Conservation (phyloP, 768 basidiomycete genomes). For the Leccinellum luteum region DNA sequence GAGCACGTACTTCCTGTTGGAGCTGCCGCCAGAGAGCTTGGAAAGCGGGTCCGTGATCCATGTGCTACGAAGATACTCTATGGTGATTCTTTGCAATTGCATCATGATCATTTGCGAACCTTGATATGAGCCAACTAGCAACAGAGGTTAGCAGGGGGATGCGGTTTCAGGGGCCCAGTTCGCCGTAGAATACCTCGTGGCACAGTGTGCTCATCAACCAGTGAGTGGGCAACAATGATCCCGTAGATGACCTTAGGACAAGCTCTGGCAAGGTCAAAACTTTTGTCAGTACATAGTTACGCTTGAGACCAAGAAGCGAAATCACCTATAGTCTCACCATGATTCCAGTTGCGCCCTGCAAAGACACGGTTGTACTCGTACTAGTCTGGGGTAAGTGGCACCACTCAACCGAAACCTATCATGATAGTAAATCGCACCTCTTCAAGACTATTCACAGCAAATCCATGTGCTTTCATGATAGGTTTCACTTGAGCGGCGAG, state of each 20-base stretch:
- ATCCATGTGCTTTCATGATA: slow-evolving; percentile 77
- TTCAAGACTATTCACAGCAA: slow-evolving; percentile 74
- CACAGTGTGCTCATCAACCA: slow-evolving; percentile 78
- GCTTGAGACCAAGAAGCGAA: background rate
- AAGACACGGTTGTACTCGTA: slow-evolving; percentile 80
- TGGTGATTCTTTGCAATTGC: background rate
- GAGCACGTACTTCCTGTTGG: slow-evolving; percentile 57
- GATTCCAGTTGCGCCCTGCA: slow-evolving; percentile 82
- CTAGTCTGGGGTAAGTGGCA: slow-evolving; percentile 33
- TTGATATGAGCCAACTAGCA: slow-evolving; percentile 78
- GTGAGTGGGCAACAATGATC: slow-evolving; percentile 58
- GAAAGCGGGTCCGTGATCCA: slow-evolving; percentile 77
- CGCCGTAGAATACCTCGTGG: slow-evolving; percentile 59
- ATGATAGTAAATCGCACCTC: slow-evolving; percentile 49
- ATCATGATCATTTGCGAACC: slow-evolving; percentile 36
- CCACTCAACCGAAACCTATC: background rate
- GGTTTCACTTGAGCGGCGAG: slow-evolving; percentile 83
- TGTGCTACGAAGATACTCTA: slow-evolving; percentile 47
- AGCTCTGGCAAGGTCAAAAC: slow-evolving; percentile 50
- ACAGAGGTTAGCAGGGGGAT: slow-evolving; percentile 5
- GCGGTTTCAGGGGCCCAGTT: slow-evolving; percentile 12
- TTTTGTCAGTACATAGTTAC: background rate
- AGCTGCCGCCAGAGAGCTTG: slow-evolving; percentile 73
- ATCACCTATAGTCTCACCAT: slow-evolving; percentile 73
- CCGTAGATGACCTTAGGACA: slow-evolving; percentile 61